Conservation (phyloP, 2,329 filamentous ascomycete genomes). For the Clonostachys rhizophaga region DNA sequence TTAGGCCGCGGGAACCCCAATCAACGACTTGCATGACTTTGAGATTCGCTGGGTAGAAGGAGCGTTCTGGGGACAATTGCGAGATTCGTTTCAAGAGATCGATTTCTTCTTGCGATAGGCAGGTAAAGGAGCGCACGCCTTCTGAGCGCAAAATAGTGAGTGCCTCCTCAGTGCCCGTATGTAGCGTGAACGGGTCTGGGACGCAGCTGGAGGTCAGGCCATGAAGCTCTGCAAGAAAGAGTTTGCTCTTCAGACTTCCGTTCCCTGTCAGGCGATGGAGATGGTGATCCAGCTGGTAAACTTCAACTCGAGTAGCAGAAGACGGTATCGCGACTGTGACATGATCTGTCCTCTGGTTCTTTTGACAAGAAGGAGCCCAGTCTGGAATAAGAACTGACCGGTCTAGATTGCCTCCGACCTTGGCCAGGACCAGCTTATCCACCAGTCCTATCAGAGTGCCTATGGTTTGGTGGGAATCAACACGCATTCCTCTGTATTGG, state of each 20-base stretch:
- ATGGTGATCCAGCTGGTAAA: background rate
- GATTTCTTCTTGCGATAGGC: conserved; percentile 33
- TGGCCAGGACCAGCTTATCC: conserved; percentile 40
- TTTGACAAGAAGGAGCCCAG: conserved; percentile 11
- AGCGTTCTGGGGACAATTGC: conserved; percentile 30
- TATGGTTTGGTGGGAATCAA: conserved; percentile 40
- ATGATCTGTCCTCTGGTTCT: conserved; percentile 13
- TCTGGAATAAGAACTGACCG: conserved; percentile 29
- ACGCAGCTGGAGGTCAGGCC: conserved; percentile 44
- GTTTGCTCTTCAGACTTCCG: conserved; percentile 40
- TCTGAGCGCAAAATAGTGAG: conserved; percentile 38
- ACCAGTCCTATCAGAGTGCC: conserved; percentile 42
- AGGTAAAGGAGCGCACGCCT: conserved; percentile 18
- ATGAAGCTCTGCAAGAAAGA: conserved; percentile 44
- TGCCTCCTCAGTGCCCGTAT: conserved; percentile 47
- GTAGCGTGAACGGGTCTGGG: conserved; percentile 35
- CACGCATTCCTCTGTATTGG: conserved; percentile 42
- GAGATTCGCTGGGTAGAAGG: conserved; percentile 31
- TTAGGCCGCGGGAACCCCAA: background rate
- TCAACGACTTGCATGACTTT: conserved; percentile 3
- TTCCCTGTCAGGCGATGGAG: conserved; percentile 32
- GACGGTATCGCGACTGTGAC: conserved; percentile 16
- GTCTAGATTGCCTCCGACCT: conserved; percentile 14
- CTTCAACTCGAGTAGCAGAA: background rate
- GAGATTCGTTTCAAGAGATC: conserved; percentile 29